Conservation (phyloP, 2,329 filamentous ascomycete species). For the Monosporascus sp. region DNA sequence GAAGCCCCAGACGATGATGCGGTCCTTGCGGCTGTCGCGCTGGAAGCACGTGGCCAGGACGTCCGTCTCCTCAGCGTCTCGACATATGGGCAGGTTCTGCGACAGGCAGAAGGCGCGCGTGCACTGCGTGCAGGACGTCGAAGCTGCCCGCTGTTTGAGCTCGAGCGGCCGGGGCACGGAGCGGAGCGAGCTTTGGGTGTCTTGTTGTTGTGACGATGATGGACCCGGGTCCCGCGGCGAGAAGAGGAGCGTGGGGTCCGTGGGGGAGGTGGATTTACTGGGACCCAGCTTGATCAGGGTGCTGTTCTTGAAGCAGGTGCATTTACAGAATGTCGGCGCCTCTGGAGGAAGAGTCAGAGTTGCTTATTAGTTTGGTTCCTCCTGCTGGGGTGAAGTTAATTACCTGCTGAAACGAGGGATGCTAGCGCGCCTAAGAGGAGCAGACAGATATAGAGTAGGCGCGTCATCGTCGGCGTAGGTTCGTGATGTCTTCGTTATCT, state of each 20-base stretch:
- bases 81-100: conserved; percentile 57
- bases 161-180: conserved; percentile 12
- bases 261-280: conserved; percentile 22
- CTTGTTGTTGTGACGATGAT: neutral
- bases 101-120: conserved; percentile 60
- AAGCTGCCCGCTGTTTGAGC: conserved; percentile 28
- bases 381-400: neutral
- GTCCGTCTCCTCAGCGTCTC: conserved; percentile 55
- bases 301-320: conserved; percentile 65
- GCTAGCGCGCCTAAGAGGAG: conserved; percentile 25
- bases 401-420: conserved; percentile 29
- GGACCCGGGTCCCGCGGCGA: neutral
- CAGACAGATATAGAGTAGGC: conserved; percentile 19
- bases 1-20: conserved; percentile 61
- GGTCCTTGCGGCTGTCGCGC: conserved; percentile 62
- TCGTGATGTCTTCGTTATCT: neutral
- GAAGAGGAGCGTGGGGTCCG: conserved; percentile 4
- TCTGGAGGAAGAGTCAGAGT: conserved; percentile 32
- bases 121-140: conserved; percentile 53
- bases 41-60: conserved; percentile 61
- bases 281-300: conserved; percentile 60
- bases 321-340: conserved; percentile 63
- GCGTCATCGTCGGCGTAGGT: conserved; percentile 17
- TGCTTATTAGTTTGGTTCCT: conserved; percentile 13
- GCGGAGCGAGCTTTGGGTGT: conserved; percentile 8